A percentile compares a stretch with the other conserved stretches of the same genome.
Evolutionary conservation across 345 rosid genomes (phyloP).

Genomic region (Jatropha curcas): DNA sequence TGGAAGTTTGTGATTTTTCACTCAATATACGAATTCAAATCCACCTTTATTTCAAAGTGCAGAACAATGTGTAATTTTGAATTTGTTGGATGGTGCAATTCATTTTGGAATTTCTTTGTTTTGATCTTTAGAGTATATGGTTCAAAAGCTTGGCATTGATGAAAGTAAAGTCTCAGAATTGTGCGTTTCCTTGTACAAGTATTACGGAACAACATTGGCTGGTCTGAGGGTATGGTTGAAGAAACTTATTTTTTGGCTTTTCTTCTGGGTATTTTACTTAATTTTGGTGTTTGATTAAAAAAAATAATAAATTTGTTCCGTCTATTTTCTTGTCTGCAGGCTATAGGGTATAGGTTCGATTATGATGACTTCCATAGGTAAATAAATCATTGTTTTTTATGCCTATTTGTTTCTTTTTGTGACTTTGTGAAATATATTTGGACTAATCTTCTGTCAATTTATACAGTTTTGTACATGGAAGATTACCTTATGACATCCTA

Average conservation of each 20-base stretch:
- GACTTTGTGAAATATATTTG: neutral
- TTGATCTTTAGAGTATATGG: slow-evolving; percentile 64
- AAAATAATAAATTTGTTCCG: neutral
- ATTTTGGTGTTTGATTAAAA: neutral
- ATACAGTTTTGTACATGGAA: slow-evolving; percentile 80
- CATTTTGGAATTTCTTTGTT: neutral
- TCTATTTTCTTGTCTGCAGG: slow-evolving; percentile 44
- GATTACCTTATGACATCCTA: slow-evolving; percentile 77
- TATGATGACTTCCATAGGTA: slow-evolving; percentile 94
- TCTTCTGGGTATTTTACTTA: neutral
- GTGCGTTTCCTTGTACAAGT: slow-evolving; percentile 68
- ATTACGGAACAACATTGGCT: slow-evolving; percentile 45
- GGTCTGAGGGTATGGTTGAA: slow-evolving; percentile 60
- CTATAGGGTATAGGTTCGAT: slow-evolving; percentile 82
- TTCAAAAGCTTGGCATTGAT: slow-evolving; percentile 74
- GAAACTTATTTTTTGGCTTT: neutral
- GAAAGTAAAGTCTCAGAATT: slow-evolving; percentile 54
- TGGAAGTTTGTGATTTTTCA: no score
- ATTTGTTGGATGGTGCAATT: neutral
- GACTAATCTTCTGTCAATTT: slow-evolving; percentile 15
- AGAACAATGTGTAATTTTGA: neutral
- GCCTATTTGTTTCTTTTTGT: neutral
- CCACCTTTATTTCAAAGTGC: no score
- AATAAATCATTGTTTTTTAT: neutral
- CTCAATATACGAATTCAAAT: no score